Base-by-base conservation (phyloP, 1,284 basidiomycete species). In the Sporisorium sorghi region DNA sequence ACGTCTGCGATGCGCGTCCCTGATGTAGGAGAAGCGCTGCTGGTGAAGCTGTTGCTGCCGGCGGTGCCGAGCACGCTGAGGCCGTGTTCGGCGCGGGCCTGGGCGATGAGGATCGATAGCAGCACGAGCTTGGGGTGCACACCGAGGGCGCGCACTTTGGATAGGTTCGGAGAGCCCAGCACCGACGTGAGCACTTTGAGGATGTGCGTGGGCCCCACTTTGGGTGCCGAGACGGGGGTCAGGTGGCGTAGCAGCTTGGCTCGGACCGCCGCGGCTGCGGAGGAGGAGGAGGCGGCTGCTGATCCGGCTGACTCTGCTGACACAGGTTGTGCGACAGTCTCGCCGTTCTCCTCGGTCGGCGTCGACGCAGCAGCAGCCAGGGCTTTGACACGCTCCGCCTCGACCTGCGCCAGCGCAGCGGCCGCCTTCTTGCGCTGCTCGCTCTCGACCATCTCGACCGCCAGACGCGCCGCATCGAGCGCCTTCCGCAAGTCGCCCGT, bases 401-500 rank as follows among this genome's bases (percentile, higher is more conserved):
- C 65, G 8, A 58, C 17, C 35, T 61, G 49, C 28, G 58, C 67
- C 7, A 71, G n/a, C n/a, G n/a, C n/a, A n/a, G n/a, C n/a, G n/a
- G n/a, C 32, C 3, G 71, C 74, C 50, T 73, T 67, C 47, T 70
- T 72, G 3, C 76, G 64, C 59, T 79, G 76, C 52, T 84, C 79
- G 46, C 19, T 32, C 65, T 86, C 83, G n/a, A 83, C 79, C 39
- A 79, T 50, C 53, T 86, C 84, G 37, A 86, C 77, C 11, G 85
- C 79, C 28, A 84, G 75, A 2, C 85, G 74, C 10, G 83, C 77
- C 17, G 86, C 79, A 49, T 85, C 82, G 47, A 86, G 79, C 43
- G 85, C 84, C 37, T 83, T 83, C 28, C 86, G 77, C 15, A 86
- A 59, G 64, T 86, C 86, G 15, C 86, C 86, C 0, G 85, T 84